Percentiles rank a stretch among this genome's conserved stretches.
Evolutionary conservation across 2,329 filamentous ascomycete genomes (phyloP).

Genomic region (Fusarium clavum): DNA sequence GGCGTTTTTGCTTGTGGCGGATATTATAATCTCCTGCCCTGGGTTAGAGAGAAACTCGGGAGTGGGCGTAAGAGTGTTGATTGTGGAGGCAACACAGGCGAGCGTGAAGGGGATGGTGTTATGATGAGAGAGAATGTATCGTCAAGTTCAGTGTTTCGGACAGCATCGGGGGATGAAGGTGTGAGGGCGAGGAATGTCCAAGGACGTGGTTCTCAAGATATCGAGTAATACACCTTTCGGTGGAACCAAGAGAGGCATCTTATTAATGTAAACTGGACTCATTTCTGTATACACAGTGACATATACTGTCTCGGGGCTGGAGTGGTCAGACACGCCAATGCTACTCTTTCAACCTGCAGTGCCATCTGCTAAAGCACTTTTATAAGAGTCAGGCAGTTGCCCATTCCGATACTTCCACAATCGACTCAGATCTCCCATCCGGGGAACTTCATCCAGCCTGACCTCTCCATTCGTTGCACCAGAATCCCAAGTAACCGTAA

Average conservation of each 20-base stretch:
- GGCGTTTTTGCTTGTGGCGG: constrained; percentile 74
- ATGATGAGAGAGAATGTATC: constrained; percentile 61
- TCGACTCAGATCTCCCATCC: constrained; percentile 19
- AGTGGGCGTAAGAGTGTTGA: not conserved
- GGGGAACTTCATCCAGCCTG: not conserved
- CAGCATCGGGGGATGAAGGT: constrained; percentile 48
- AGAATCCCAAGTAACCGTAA: not conserved
- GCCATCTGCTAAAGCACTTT: not conserved
- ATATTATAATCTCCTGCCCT: constrained; percentile 72
- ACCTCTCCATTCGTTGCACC: not conserved
- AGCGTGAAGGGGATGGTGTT: not conserved
- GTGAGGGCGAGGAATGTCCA: constrained; percentile 23
- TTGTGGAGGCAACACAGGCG: constrained; percentile 48
- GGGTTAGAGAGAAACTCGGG: constrained; percentile 44
- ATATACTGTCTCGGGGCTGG: not conserved
- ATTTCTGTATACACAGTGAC: not conserved
- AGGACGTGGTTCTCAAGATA: not conserved
- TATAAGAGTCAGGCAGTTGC: not conserved
- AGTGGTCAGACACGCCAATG: not conserved
- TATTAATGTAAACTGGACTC: not conserved
- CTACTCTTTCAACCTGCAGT: not conserved
- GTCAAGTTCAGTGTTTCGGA: constrained; percentile 73
- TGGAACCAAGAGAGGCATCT: not conserved
- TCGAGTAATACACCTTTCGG: constrained; percentile 11
- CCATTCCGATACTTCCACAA: constrained; percentile 24